Evolutionary conservation across 2,329 filamentous ascomycete species (phyloP), one percentile per base, ranked within the genome.

Genomic region (Grosmannia huntii): DNA sequence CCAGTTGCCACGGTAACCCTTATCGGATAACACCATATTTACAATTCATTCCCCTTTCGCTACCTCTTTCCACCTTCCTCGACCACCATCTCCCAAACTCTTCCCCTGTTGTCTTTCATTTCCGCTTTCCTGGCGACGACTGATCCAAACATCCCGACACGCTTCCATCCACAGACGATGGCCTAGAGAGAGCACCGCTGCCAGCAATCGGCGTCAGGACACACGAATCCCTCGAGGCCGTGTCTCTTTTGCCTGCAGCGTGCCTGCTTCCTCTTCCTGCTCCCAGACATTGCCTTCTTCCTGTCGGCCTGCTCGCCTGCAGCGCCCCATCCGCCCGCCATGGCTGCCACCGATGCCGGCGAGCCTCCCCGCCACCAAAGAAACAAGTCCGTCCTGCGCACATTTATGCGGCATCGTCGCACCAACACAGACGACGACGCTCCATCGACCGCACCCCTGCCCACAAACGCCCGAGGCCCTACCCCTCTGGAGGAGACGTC

Each of bases 401-500:
- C 75, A 10, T 73, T 81, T 62, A 76, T 80, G 57, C 72, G 77
- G 60, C 73, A 77, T 59, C 74, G 74, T 49, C 64, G 65, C 58
- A 76, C 75, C 67, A 76, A 75, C 65, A 75, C 76, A 9, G 72
- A 73, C 63, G 75, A 71, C 25, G 64, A 68, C n/a, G 65, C 62
- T 12, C 64, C 73, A 31, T 66, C 68, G 23, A 57, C 71, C 25
- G 61, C 68, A 57, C 61, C 65, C 61, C 21, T 56, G 23, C 14
- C 25, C 9, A 41, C 2, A 5, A 10, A 19, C 38, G 25, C 5
- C 38, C n/a, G 25, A 38, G 38, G 38, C 76, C 80, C 57, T 5
- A 55, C 52, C 1, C 62, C 62, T 3, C 71, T 84, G 19, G 75
- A 75, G 54, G 82, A 84, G 66, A 74, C 83, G 50, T 78, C 79